Evolutionary conservation across 441 rosid species (phyloP).

Genomic region (Populus tomentosa): DNA sequence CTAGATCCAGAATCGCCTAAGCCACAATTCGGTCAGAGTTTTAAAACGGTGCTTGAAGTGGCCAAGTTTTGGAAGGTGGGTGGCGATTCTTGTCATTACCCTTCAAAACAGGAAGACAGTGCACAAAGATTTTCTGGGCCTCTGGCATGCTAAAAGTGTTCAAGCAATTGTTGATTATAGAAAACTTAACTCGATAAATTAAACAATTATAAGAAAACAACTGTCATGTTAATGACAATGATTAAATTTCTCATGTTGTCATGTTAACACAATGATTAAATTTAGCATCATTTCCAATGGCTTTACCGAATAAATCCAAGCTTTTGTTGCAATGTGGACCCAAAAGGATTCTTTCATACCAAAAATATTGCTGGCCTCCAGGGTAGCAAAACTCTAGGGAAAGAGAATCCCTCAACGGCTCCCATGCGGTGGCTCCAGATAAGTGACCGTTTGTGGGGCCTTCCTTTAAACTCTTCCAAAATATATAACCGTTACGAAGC

Average conservation of each 20-base stretch:
- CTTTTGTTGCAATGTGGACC: conserved; percentile 11
- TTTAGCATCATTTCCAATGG: background rate
- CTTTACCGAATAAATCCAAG: background rate
- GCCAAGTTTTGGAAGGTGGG: too few relatives aligned
- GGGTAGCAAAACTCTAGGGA: conserved; percentile 37
- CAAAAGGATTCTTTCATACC: background rate
- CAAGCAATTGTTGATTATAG: background rate
- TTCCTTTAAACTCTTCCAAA: background rate
- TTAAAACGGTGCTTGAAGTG: too few relatives aligned
- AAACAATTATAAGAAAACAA: background rate
- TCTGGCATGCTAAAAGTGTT: background rate
- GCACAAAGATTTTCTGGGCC: too few relatives aligned
- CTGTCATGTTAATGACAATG: background rate
- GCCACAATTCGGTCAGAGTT: too few relatives aligned
- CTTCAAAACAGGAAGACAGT: too few relatives aligned
- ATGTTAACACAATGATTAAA: background rate
- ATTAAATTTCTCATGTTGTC: background rate
- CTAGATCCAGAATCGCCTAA: too few relatives aligned
- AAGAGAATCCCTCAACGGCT: conserved; percentile 48
- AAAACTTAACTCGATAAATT: background rate
- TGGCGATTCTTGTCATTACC: too few relatives aligned
- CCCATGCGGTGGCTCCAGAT: conserved; percentile 35
- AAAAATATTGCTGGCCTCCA: conserved; percentile 33
- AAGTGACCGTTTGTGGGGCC: conserved; percentile 49
- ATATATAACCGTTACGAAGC: conserved; percentile 35